These are phyloP conservation scores for Penicillium sp. DNA, from an alignment of 2,329 filamentous ascomycete species.

Conservation along the genomic window DNA sequence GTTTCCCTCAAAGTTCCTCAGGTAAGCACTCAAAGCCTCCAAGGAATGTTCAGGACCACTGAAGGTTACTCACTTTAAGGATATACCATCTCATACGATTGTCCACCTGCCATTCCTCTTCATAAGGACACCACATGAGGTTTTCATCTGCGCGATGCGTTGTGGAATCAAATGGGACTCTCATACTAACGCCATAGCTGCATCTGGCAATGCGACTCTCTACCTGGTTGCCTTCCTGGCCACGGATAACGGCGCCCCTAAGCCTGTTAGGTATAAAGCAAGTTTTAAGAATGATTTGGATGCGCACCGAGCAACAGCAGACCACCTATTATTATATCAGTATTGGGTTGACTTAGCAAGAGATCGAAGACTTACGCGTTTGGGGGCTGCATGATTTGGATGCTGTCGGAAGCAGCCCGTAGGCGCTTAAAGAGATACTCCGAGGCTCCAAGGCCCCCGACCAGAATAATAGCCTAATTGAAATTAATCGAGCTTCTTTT, in stretches of 20 bases:
- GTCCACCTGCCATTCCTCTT: slow-evolving; percentile 3
- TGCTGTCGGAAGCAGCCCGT: slow-evolving; percentile 19
- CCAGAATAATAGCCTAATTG: slow-evolving; percentile 36
- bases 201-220: slow-evolving; percentile 21
- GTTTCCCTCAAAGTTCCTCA: slow-evolving; percentile 6
- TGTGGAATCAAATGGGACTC: fast-evolving
- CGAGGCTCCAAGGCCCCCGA: slow-evolving; percentile 42
- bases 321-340: slow-evolving; percentile 22
- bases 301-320: slow-evolving; percentile 28
- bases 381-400: slow-evolving; percentile 36
- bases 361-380: slow-evolving; percentile 24
- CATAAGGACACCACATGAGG: not conserved
- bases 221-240: slow-evolving; percentile 26
- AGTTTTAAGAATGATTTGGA: too few relatives aligned
- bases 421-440: slow-evolving; percentile 37
- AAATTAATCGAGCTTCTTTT: not conserved
- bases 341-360: not conserved
- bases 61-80: slow-evolving; percentile 16
- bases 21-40: not conserved
- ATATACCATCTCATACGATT: slow-evolving; percentile 26
- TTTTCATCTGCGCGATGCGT: not conserved
- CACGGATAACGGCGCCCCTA: slow-evolving; percentile 29
- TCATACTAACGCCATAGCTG: slow-evolving; percentile 14
- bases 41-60: not conserved
- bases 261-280: not conserved